A percentile compares a stretch with the other conserved stretches of the same genome.
Evolutionary conservation across 352 stramenopile genomes (phyloP).

Genomic region (Phytophthora boehmeriae): DNA sequence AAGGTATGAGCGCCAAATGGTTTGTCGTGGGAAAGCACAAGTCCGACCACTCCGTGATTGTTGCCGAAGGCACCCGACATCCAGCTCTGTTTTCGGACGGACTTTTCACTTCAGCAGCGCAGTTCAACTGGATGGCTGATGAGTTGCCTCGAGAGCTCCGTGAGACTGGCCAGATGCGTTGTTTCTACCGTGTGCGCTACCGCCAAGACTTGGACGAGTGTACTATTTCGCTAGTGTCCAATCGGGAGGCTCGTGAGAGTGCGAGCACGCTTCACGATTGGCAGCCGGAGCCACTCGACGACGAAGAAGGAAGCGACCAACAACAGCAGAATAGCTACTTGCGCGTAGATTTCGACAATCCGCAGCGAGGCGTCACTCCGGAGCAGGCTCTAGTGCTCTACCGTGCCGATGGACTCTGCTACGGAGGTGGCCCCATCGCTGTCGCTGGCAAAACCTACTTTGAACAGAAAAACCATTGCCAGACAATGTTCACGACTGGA

Average conservation of each 20-base stretch:
- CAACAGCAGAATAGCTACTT: conserved; percentile 37
- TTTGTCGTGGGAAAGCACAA: conserved; percentile 87
- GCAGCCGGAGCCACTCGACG: conserved; percentile 17
- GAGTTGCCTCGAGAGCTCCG: conserved; percentile 45
- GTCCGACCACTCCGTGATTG: conserved; percentile 73
- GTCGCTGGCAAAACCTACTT: conserved; percentile 72
- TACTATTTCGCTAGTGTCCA: conserved; percentile 63
- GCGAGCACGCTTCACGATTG: conserved; percentile 65
- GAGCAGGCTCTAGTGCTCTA: conserved; percentile 91
- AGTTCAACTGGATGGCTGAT: conserved; percentile 93
- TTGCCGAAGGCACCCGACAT: conserved; percentile 91
- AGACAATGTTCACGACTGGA: conserved; percentile 63
- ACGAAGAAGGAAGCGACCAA: conserved; percentile 5
- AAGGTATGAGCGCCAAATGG: conserved; percentile 91
- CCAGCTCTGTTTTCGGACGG: conserved; percentile 90
- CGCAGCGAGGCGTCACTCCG: conserved; percentile 83
- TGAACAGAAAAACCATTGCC: conserved; percentile 57
- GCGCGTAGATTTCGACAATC: conserved; percentile 79
- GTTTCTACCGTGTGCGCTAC: conserved; percentile 85
- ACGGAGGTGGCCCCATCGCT: conserved; percentile 75
- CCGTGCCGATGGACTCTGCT: conserved; percentile 76
- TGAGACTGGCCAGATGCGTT: conserved; percentile 51
- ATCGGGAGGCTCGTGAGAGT: conserved; percentile 30
- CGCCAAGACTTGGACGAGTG: conserved; percentile 73
- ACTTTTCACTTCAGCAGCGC: conserved; percentile 68